A percentile compares a stretch with the other conserved stretches of the same genome.
These are phyloP conservation scores for Boletus albobrunnescens DNA, from an alignment of 1,284 basidiomycete genomes.

Conservation along the genomic window DNA sequence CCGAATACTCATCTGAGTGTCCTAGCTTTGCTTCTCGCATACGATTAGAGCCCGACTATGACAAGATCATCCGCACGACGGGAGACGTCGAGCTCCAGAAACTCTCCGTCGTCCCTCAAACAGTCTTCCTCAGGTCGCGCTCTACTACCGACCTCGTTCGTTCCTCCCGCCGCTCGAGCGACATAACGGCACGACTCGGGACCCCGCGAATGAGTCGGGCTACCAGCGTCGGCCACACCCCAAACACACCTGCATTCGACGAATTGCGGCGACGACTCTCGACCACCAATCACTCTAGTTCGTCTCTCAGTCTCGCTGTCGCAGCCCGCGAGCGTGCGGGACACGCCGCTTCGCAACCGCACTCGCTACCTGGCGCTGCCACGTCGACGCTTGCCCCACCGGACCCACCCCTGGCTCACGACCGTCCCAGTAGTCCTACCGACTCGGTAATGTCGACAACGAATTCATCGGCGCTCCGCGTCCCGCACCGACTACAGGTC, in stretches of 20 bases:
- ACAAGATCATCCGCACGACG: slow-evolving; percentile 61
- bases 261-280: slow-evolving; percentile 69
- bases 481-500: slow-evolving; percentile 57
- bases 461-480: slow-evolving; percentile 59
- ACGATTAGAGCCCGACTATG: slow-evolving; percentile 57
- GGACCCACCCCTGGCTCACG: slow-evolving; percentile 34
- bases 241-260: slow-evolving; percentile 57
- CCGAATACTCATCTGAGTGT: slow-evolving; percentile 5
- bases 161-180: slow-evolving; percentile 33
- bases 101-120: slow-evolving; percentile 89
- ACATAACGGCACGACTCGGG: slow-evolving; percentile 39
- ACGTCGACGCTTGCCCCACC: slow-evolving; percentile 33
- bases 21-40: slow-evolving; percentile 62
- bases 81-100: slow-evolving; percentile 73
- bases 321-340: slow-evolving; percentile 44
- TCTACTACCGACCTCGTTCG: slow-evolving; percentile 39
- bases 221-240: slow-evolving; percentile 43
- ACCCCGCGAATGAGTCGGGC: slow-evolving; percentile 45
- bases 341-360: slow-evolving; percentile 32
- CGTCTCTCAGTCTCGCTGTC: slow-evolving; percentile 50
- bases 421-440: slow-evolving; percentile 66
- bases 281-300: slow-evolving; percentile 64
- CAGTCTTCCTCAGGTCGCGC: slow-evolving; percentile 79
- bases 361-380: slow-evolving; percentile 21
- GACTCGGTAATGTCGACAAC: slow-evolving; percentile 68